Evolutionary conservation across 306 rosid genomes (phyloP), one percentile per base, ranked within the genome.

Genomic region (Casuarina equisetifolia): DNA sequence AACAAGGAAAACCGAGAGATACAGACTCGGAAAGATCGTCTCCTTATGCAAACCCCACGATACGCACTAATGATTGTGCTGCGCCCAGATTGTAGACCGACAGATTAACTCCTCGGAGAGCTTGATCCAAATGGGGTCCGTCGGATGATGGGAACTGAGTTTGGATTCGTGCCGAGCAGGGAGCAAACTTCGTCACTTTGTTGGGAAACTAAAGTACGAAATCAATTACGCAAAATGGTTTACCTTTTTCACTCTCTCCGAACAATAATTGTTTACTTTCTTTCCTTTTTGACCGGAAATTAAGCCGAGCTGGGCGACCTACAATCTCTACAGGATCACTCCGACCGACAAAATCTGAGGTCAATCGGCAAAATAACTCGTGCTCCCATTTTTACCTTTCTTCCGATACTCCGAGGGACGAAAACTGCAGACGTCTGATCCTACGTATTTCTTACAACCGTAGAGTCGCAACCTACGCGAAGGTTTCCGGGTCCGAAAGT

Each of bases 121-220:
- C 32, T 25, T 25, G 32, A 25, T 25, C 32, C 4, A 15, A 57
- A 9, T 74, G 35, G 20, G 11, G 70, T 38, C 70, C 32, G 40
- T 76, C 39, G 55, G 51, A 40, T 40, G 51, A 3, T 2, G 7
- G 36, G n/a, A 3, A 52, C 15, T 1, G 51, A 19, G 73, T 76
- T 38, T 49, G 72, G 44, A 61, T 13, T 8, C 7, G 77, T 32
- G 69, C 9, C 11, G 6, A 46, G 20, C 6, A 3, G 50, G 62
- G 15, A 46, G 38, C 78, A 61, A 75, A 75, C 59, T 58, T 61
- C 73, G 79, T 49, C 49, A 67, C 64, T 51, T 51, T 61, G 2
- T 46, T 13, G 76, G 5, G 17, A 55, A 72, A 49, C 4, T 6
- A 45, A 70, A 61, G 49, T 2, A 25, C 51, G 10, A 9, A 69